Base-by-base conservation (phyloP, 306 rosid species). In the Benincasa hispida region DNA sequence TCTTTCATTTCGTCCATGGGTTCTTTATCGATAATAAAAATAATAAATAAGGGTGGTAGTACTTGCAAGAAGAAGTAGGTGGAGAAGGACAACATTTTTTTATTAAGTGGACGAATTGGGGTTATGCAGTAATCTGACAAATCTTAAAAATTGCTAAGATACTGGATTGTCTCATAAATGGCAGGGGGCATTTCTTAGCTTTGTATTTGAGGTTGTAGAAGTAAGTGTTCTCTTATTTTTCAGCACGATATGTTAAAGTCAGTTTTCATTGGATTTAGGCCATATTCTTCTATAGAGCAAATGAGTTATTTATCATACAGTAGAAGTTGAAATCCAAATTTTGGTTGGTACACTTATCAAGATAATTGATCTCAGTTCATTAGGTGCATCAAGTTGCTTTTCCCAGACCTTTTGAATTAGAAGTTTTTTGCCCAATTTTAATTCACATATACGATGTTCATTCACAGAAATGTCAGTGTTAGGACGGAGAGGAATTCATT, bases 401-500 rank as follows among this genome's bases (percentile, higher is more conserved):
- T 70, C n/a, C 32, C 19, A 41, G 34, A 27, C 15, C 35, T 68
- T 68, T 70, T 25, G 24, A 25, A 47, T 15, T 47, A 70, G 76
- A 27, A 47, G 25, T 70, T 32, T 14, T 34, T 74, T 74, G 78
- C 34, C 18, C 66, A 22, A 74, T 54, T 53, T 34, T n/a, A 56
- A 39, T 35, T 5, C 19, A 15, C 28, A 21, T 41, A 10, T 34
- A 12, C 74, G 34, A 10, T 56, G 15, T 54, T 56, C 2, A 18
- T 8, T 58, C 58, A 32, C 88, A 87, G 87, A 82, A 82, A 92
- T 91, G 92, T 85, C 88, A 12, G 74, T 10, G 17, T 58, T 91
- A 25, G 83, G 82, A 6, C 79, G 87, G 25, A 82, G 79, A 86
- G 96, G 97, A 60, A 86, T 92, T 77, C 99, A 84, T 73, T 82